Evolutionary conservation across 352 stramenopile species (phyloP), one percentile per base, ranked within the genome.

Genomic region (Phytophthora europaea): DNA sequence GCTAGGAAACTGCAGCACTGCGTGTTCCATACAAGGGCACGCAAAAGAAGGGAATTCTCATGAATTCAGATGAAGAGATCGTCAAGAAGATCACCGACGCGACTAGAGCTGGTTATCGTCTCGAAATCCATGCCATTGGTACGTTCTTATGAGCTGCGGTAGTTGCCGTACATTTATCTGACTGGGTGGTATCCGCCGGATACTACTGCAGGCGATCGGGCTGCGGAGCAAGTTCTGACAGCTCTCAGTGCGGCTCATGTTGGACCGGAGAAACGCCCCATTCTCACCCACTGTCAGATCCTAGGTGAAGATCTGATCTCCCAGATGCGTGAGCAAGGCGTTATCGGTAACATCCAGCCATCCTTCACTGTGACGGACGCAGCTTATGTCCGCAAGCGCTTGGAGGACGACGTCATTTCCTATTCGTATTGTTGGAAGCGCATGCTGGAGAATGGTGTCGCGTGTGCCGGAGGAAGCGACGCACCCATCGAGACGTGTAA

Each of bases 51-150:
- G 93, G 93, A 2, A 93, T 98, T 38, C 79, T 98, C 33, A 95
- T 97, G 78, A 84, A 97, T 59, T 88, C 82, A 4, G 73, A 93
- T 45, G 87, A 84, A 31, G 71, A 70, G 1, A 77, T 98, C 6
- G 69, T 83, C 7, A 75, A 79, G 50, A 90, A 96, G 68, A 85
- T 97, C 23, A 66, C 71, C 0, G 75, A 91, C 16, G 88, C 88
- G 0, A 76, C 85, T 40, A 61, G 56, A 1, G 79, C 75, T 53
- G 90, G 88, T 6, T 94, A 93, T 55, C 87, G 89, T 36, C 74
- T 98, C 6, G 93, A 98, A 71, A 93, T 97, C 33, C 93, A 98
- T 67, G 91, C 91, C 13, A 98, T 98, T 61, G 93, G 93, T 88
- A 76, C 55, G 59, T 57, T 55, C 38, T 47, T 18, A 9, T 47